phyloP scores from a whole-genome alignment of 2,329 filamentous ascomycete species.

The Scopulariopsis brevicaulis region DNA sequence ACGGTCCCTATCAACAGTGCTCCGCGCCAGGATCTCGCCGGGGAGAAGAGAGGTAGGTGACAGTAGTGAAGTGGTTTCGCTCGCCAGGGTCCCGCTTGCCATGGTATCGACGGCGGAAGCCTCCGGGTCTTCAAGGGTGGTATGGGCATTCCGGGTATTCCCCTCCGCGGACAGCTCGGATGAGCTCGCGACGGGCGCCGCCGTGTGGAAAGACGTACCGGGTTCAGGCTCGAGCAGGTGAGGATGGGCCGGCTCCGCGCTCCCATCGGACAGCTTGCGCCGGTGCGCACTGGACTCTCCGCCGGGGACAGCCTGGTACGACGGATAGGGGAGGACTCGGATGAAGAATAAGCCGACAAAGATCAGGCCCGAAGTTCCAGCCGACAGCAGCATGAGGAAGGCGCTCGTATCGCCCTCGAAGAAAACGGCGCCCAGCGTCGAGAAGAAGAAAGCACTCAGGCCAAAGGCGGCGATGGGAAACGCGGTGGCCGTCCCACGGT shows the following conservation, averaged over 20 bases:
- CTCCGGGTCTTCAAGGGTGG: not conserved
- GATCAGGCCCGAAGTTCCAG: conserved; percentile 67
- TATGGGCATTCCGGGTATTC: not conserved
- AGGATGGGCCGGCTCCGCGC: conserved; percentile 7
- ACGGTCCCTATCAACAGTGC: conserved; percentile 58
- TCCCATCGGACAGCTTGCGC: not conserved
- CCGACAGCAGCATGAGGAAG: conserved; percentile 69
- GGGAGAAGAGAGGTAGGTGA: conserved; percentile 45
- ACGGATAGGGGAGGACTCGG: conserved; percentile 52
- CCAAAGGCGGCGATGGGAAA: conserved; percentile 91
- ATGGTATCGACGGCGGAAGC: not conserved
- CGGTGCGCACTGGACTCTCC: conserved; percentile 24
- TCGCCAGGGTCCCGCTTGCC: conserved; percentile 31
- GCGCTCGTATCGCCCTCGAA: conserved; percentile 76
- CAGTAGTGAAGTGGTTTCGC: conserved; percentile 75
- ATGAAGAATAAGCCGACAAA: conserved; percentile 78
- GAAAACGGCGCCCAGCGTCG: conserved; percentile 60
- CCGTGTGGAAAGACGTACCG: conserved; percentile 45
- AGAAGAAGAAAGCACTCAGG: conserved; percentile 93
- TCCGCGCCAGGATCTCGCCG: conserved; percentile 39
- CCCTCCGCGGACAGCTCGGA: conserved; percentile 10
- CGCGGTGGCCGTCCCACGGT: conserved; percentile 86
- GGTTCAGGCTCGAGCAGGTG: conserved; percentile 35
- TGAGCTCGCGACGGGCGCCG: conserved; percentile 13
- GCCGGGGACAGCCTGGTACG: conserved; percentile 41